Evolutionary conservation across 163 green algal genomes (phyloP), one percentile per base, ranked within the genome.

Genomic region (Chloromonas sp.): DNA sequence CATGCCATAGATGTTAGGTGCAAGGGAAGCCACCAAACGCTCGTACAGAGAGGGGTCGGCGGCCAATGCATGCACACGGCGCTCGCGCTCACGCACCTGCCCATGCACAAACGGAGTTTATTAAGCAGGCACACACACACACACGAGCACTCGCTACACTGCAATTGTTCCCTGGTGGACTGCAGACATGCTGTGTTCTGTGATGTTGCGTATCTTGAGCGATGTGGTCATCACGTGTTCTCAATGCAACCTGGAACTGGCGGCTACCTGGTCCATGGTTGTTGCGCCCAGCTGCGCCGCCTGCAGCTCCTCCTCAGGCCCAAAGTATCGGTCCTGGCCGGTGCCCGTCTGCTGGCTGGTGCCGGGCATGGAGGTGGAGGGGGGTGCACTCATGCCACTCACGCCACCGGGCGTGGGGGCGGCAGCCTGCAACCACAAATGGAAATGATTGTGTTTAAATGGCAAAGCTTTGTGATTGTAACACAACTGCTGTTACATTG

Each of bases 1-100:
- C 91, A 99, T 94, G 91, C 98, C 96, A 93, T 95, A 99, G 85
- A 99, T 98, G 85, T 93, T 97, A 61, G 97, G 97, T 61, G 97
- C 97, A 1, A 99, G 81, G 58, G 90, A 96, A 58, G 89, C 90
- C 3, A 94, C 87, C 82, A 99, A 92, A 61, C 92, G 94, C 61
- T 97, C 90, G 87, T 98, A 98, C 82, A 99, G 94, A 74, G 96
- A 87, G 8, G 94, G 95, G 61, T 93, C 90, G 13, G 74, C 71
- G 3, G 85, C 82, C 83, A 94, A 83, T 14, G 86, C 86, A 85
- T 89, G 81, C 36, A 84, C 60, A 57, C 71, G 58, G 3, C 5
- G 5, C 57, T 84, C 81, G 57, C 81, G 81, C 1, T 36, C 81
- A 58, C 57, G 62, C 62, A 84, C 36, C 81, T 84, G 61, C 11